Evolutionary conservation across 768 basidiomycete species (phyloP).

Genomic region (Rhizopogon roseolus): DNA sequence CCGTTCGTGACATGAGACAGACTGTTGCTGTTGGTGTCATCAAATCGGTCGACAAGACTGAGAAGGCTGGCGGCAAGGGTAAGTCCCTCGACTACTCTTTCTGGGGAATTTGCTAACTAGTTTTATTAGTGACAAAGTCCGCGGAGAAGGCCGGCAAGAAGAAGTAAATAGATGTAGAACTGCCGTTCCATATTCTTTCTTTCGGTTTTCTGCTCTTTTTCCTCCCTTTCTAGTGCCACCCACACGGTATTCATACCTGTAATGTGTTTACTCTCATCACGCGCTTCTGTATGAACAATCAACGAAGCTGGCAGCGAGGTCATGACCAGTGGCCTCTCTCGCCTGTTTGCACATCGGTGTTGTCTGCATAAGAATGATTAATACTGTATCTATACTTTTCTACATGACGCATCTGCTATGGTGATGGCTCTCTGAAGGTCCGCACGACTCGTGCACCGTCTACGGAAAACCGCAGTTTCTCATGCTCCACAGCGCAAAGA

Average conservation of each 20-base stretch:
- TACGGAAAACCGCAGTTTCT: no score
- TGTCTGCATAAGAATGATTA: not conserved
- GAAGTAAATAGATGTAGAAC: slow-evolving; percentile 87
- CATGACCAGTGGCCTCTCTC: slow-evolving; percentile 7
- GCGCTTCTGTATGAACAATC: slow-evolving; percentile 45
- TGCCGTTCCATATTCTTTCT: slow-evolving; percentile 54
- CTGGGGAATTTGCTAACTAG: slow-evolving; percentile 3
- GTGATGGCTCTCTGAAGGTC: no score
- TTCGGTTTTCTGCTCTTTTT: slow-evolving; percentile 40
- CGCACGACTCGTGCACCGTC: no score
- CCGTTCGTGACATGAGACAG: slow-evolving; percentile 99
- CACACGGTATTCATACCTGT: slow-evolving; percentile 30
- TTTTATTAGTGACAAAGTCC: slow-evolving; percentile 75
- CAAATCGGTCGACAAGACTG: slow-evolving; percentile 95
- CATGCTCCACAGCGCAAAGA: no score
- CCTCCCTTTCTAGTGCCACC: slow-evolving; percentile 25
- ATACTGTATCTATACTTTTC: slow-evolving; percentile 1
- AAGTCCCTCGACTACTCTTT: slow-evolving; percentile 17
- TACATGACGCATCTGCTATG: no score
- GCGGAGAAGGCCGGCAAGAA: slow-evolving; percentile 96
- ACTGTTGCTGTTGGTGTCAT: slow-evolving; percentile 99
- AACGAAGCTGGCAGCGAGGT: slow-evolving; percentile 31
- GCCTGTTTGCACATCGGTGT: slow-evolving; percentile 3
- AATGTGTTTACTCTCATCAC: slow-evolving; percentile 29
- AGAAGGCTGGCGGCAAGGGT: slow-evolving; percentile 86